Percentiles rank a stretch among this genome's conserved stretches.
phyloP scores from a whole-genome alignment of 371 early-diverging fungal genomes.

The Mortierella polycephala region DNA sequence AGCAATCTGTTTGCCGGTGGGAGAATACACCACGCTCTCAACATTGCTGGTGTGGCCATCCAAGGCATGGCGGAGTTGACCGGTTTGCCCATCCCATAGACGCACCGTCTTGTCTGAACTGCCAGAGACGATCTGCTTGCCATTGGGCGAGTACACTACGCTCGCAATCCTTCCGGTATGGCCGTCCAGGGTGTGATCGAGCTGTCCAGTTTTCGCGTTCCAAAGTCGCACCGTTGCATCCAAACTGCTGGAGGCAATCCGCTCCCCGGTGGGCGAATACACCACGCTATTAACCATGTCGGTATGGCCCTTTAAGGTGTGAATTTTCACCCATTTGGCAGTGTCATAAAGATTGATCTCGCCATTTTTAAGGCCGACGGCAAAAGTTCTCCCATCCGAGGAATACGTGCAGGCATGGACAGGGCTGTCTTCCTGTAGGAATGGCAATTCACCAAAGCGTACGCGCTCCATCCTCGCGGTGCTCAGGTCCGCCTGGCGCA shows the following conservation, averaged over 20 bases:
- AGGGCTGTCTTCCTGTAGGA: not conserved
- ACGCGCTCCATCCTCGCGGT: not conserved
- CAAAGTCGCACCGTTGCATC: too few species aligned
- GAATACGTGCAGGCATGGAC: not conserved
- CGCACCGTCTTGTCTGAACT: too few species aligned
- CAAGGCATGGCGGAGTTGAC: not conserved
- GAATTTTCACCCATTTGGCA: not conserved
- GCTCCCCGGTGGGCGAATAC: too few species aligned
- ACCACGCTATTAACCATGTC: too few species aligned
- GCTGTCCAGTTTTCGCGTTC: too few species aligned
- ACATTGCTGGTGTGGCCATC: constrained; percentile 1
- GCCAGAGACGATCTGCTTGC: too few species aligned
- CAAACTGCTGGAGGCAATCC: too few species aligned
- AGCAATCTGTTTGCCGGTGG: constrained; percentile 3
- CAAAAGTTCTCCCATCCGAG: not conserved
- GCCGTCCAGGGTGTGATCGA: too few species aligned
- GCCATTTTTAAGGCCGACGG: not conserved
- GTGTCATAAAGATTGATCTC: not conserved
- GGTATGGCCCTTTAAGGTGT: too few species aligned
- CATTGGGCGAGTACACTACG: too few species aligned
- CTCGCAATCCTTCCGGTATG: too few species aligned
- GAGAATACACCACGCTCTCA: not conserved
- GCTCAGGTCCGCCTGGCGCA: not conserved
- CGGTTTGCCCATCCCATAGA: not conserved
- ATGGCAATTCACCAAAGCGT: not conserved